Conservation (phyloP, 345 rosid genomes). For the Gynandropsis gynandra region DNA sequence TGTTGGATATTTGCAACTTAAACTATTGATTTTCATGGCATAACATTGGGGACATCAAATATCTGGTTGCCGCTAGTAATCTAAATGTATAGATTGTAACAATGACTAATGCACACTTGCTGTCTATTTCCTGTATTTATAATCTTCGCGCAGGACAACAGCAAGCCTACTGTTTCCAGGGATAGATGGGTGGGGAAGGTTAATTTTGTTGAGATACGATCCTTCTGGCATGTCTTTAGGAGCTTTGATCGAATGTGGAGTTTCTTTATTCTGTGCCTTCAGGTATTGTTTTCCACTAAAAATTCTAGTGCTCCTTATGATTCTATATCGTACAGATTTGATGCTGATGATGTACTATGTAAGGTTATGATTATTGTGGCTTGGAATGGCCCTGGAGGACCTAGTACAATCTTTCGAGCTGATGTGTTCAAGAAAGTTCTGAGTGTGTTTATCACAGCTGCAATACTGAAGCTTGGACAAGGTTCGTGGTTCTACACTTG, state of each 20-base stretch:
- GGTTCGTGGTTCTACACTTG: constrained; percentile 39
- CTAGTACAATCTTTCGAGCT: constrained; percentile 40
- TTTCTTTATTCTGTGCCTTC: constrained; percentile 80
- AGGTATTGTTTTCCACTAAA: constrained; percentile 38
- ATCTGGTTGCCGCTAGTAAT: constrained; percentile 1
- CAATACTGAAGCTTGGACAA: constrained; percentile 94
- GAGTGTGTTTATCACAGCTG: constrained; percentile 94
- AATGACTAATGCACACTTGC: not conserved
- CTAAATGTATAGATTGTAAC: not conserved
- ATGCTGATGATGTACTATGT: constrained; percentile 23
- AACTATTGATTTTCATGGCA: constrained; percentile 1
- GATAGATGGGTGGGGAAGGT: constrained; percentile 95
- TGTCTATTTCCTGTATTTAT: not conserved
- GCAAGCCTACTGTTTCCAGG: constrained; percentile 42
- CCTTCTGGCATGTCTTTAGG: constrained; percentile 96
- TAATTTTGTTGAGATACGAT: constrained; percentile 94
- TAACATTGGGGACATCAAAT: constrained; percentile 1
- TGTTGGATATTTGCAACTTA: not conserved
- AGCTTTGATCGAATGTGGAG: constrained; percentile 99
- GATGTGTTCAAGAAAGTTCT: constrained; percentile 74
- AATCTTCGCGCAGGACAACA: constrained; percentile 45
- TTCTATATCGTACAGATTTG: constrained; percentile 15
- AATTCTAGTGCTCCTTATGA: constrained; percentile 11
- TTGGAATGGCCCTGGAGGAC: constrained; percentile 77
- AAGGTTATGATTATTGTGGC: constrained; percentile 95